Base-by-base conservation (phyloP, 805 yeast species). In the Lipomyces sp. region DNA sequence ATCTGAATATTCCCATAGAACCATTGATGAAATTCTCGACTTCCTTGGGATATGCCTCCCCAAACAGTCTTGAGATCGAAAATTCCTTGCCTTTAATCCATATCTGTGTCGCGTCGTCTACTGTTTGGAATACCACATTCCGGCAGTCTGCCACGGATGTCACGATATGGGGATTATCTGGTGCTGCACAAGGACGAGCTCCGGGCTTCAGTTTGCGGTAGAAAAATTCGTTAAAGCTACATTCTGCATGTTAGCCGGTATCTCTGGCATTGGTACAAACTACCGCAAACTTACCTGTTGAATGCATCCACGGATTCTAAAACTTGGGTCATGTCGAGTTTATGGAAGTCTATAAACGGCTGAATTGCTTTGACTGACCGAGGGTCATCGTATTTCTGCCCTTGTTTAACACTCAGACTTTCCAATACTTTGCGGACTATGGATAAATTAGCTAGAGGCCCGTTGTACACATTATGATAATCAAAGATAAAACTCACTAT, bases 31-130 rank as follows among this genome's bases (percentile, higher is more conserved):
- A 78, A 10, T 58, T 54, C 11, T 62, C 59, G 5, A 61, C 71
- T 14, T 65, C 55, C 1, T 64, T 63, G 34, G 77, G 72, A 34
- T 68, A 66, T 28, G 72, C 70, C 3, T 68, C 67, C 4, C 75
- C 71, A 47, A 86, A 70, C 2, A 91, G 70, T 55, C 85, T 81
- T 4, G 73, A 68, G 18, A 91, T 63, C 0, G 88, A 77, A 66
- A 91, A 91, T 37, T 78, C 79, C 8, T 80, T 70, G 29, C 97
- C 96, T 64, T 91, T 91, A 62, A 91, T 84, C 98, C 98, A 91
- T 2, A 93, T 65, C 49, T 77, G 72, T 7, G 84, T 83, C 0
- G 97, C 95, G 14, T 66, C 64, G 6, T 71, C 63, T 0, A 87
- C 75, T 0, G 78, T 70, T 6, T 74, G 68, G 63, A 86, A 91